Percentiles rank a stretch among this genome's conserved stretches.
phyloP scores from a whole-genome alignment of 495 filamentous ascomycete species.

The Penicillium bialowiezense region DNA sequence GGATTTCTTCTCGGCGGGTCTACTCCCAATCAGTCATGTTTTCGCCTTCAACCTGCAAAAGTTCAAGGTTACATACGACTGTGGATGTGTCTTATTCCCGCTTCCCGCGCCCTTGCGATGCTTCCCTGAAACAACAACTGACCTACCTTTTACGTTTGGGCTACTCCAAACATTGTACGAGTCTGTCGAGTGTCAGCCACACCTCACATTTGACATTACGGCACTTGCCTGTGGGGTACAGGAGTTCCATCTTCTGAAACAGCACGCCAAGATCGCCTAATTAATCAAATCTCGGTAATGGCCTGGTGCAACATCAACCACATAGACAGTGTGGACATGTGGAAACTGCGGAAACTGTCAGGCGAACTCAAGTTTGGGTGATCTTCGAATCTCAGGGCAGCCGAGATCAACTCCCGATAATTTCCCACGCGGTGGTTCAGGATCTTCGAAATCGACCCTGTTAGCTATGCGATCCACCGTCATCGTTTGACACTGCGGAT shows the following conservation, averaged over 20 bases:
- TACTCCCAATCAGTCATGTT: slow-evolving; percentile 12
- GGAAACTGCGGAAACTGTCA: no score
- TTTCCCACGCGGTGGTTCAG: background rate
- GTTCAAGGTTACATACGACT: background rate
- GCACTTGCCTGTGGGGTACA: background rate
- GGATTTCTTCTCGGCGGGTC: slow-evolving; percentile 12
- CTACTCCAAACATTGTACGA: no score
- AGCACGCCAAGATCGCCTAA: background rate
- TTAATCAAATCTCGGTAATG: no score
- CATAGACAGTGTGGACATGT: no score
- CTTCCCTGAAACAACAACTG: no score
- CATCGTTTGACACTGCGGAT: slow-evolving; percentile 3
- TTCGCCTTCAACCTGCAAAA: background rate
- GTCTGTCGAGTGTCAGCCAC: no score
- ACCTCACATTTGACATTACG: background rate
- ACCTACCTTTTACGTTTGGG: no score
- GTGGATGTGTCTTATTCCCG: background rate
- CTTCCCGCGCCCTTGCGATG: background rate
- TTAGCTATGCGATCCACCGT: background rate
- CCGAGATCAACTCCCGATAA: background rate
- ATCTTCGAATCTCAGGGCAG: background rate
- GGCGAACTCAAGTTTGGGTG: no score
- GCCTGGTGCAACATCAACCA: no score
- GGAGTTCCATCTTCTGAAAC: background rate
- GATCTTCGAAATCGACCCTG: background rate